Base-by-base conservation (phyloP, 306 rosid species). In the Abrus pulchellus region DNA sequence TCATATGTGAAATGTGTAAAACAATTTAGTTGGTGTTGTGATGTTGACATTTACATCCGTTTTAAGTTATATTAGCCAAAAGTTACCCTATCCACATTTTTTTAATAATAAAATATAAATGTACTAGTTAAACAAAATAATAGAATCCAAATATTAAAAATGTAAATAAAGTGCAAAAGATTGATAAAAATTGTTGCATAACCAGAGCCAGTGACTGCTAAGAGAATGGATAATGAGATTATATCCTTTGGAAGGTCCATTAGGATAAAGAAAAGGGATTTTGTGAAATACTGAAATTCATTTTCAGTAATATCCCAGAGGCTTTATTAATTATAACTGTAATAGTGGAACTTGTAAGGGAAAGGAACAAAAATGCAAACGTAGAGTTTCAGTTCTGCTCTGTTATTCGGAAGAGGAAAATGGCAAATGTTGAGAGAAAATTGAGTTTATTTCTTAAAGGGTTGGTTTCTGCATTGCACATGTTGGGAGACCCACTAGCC, bases 401-500 rank as follows among this genome's bases (percentile, higher is more conserved):
- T 36, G 72, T 62, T 50, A 4, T n/a, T 72, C 6, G 32, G 74
- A 80, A 63, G 45, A 73, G 72, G 62, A 64, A 80, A 52, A 53
- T 4, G 60, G 49, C 2, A 61, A 9, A 59, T 62, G 68, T 38
- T 3, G 33, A 41, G 20, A 45, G 6, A 77, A 47, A 49, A 32
- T 69, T 50, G 10, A 36, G 10, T 3, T 72, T 62, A 52, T 30
- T 45, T 48, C 11, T 1, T 27, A 6, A 20, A 29, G 7, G 64
- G 10, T 52, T 71, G 38, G 3, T 62, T 28, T 38, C 38, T 20
- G 81, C 41, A 34, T 3, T 43, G 87, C 83, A 84, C 84, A 84
- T 79, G 87, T 74, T 74, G 63, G 20, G 48, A 60, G 87, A 68
- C 87, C 87, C 84, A 60, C 87, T 5, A 27, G 5, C 36, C 13